Evolutionary conservation across 2,329 filamentous ascomycete genomes (phyloP), one percentile per base, ranked within the genome.

Genomic region (Fusarium transvaalense): DNA sequence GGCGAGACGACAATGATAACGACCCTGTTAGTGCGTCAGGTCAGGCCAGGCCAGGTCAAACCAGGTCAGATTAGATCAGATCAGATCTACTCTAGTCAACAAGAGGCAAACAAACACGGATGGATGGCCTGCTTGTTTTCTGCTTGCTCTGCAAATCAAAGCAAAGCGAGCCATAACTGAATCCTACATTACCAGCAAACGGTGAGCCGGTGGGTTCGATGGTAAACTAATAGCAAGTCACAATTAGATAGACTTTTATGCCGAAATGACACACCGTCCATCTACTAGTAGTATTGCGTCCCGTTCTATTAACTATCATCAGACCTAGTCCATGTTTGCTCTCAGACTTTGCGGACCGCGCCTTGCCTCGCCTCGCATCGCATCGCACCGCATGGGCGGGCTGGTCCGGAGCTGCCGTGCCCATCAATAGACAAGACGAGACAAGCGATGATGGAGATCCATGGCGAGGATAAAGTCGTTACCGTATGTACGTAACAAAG

Each of bases 321-420:
- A 43, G 38, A 32, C 32, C 56, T 46, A 32, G 35, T 52, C 51
- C 43, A 69, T 52, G 63, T 56, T 59, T 61, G 32, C 55, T 51
- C 54, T 48, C 59, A 61, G 54, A 48, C 42, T 54, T 56, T 51
- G 53, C 61, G 52, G 58, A 66, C 69, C 65, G 67, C 61, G 60
- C 54, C 52, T 66, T 37, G 43, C 52, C 54, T 37, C 51, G 23
- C 23, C 4, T 25, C 23, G 39, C 43, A 55, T 37, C 51, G 23
- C 23, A 25, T 25, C 23, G 39, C 43, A 55, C 56, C 57, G 42
- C 46, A 51, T 51, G 37, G 34, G 32, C 41, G 35, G 60, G 53
- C 46, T 69, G 69, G 60, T 52, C 66, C 61, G 61, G 64, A 57
- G 55, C 55, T 70, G 61, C 58, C 66, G 66, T 56, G 32, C 51